A percentile compares a stretch with the other conserved stretches of the same genome.
Evolutionary conservation across 139 green algal species (phyloP).

Genomic region (Chlorella sp.): DNA sequence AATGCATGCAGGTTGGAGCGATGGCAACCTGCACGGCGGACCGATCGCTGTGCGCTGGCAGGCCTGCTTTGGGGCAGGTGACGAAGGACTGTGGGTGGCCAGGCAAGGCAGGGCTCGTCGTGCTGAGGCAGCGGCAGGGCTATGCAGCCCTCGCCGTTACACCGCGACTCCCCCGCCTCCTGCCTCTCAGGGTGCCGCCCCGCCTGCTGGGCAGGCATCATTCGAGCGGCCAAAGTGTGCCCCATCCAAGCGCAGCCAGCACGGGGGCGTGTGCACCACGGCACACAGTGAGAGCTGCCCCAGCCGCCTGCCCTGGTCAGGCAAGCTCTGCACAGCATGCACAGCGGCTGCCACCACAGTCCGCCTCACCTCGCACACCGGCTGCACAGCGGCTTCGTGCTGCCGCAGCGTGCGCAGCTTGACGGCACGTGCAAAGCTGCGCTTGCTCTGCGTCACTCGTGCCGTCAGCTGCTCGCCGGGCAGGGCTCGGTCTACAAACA

Average conservation of each 20-base stretch:
- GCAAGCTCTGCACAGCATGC: neutral
- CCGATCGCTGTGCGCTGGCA: no score
- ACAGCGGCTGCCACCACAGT: neutral
- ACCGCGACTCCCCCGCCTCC: no score
- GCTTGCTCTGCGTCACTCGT: slow-evolving; percentile 47
- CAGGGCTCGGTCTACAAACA: slow-evolving; percentile 75
- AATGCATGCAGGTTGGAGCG: neutral
- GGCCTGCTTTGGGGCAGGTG: neutral
- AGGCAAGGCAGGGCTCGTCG: neutral
- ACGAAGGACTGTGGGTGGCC: no score
- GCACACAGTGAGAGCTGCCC: neutral
- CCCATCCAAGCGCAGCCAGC: no score
- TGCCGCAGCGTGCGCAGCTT: slow-evolving; percentile 65
- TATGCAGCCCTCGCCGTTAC: no score
- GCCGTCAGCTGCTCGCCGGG: slow-evolving; percentile 77
- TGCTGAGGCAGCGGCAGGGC: no score
- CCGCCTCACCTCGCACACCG: slow-evolving; percentile 60
- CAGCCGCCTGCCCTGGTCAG: neutral
- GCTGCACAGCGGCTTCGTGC: slow-evolving; percentile 45
- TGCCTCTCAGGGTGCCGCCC: no score
- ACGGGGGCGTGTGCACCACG: neutral
- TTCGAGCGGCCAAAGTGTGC: no score
- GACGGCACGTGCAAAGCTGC: slow-evolving; percentile 30
- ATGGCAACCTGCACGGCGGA: no score
- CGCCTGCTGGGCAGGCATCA: no score